These are phyloP conservation scores for Aphanomyces cochlioides DNA, from an alignment of 352 stramenopile species.

Conservation along the genomic window DNA sequence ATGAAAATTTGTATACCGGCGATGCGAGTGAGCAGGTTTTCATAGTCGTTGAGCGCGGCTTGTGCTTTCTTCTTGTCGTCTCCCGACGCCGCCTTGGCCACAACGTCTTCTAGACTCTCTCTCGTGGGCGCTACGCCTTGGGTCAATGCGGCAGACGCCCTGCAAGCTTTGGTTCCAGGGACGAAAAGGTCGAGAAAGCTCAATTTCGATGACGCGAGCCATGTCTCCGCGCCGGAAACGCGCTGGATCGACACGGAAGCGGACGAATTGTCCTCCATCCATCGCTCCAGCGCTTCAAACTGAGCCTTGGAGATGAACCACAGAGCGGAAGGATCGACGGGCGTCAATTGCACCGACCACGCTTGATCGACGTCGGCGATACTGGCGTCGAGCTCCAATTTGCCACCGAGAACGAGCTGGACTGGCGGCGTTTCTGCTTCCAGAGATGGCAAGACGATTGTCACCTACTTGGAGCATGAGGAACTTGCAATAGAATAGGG, in stretches of 20 bases:
- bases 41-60: conserved; percentile 57
- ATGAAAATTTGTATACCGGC: conserved; percentile 18
- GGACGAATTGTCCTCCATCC: neutral
- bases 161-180: neutral
- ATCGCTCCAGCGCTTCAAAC: neutral
- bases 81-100: conserved; percentile 43
- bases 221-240: neutral
- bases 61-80: conserved; percentile 80
- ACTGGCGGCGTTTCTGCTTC: neutral
- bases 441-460: neutral
- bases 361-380: neutral
- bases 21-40: conserved; percentile 34
- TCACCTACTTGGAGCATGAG: neutral
- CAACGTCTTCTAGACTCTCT: conserved; percentile 55
- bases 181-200: neutral
- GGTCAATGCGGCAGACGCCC: neutral
- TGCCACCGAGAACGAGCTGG: neutral
- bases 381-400: neutral
- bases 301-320: conserved; percentile 9
- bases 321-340: neutral
- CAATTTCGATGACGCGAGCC: neutral
- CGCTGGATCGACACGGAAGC: neutral
- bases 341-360: neutral
- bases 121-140: conserved; percentile 17
- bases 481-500: neutral